Evolutionary conservation across 371 early-diverging fungal species (phyloP).

Genomic region (Mucor plumbeus): DNA sequence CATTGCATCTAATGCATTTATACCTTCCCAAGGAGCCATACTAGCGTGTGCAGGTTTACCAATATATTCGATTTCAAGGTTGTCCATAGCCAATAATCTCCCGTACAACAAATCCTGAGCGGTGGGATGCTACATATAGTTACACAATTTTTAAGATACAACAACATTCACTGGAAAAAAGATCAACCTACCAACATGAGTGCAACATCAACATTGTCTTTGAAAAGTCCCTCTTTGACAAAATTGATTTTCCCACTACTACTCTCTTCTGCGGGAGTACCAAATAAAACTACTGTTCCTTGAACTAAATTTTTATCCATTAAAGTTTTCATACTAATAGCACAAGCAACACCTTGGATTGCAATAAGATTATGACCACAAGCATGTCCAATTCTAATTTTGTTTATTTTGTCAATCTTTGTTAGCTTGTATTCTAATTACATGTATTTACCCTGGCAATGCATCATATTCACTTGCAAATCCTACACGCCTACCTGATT

Average conservation of each 20-base stretch:
- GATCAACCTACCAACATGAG: constrained; percentile 63
- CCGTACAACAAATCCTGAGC: constrained; percentile 3
- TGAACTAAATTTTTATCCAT: constrained; percentile 55
- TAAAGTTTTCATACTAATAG: constrained; percentile 61
- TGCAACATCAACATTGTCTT: constrained; percentile 62
- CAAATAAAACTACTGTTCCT: constrained; percentile 73
- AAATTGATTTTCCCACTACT: constrained; percentile 75
- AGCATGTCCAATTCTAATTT: constrained; percentile 59
- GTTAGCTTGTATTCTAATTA: not conserved
- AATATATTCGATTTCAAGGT: constrained; percentile 58
- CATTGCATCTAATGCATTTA: constrained; percentile 78
- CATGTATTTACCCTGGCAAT: constrained; percentile 51
- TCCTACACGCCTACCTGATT: constrained; percentile 48
- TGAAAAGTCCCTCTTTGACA: constrained; percentile 64
- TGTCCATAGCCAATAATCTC: constrained; percentile 47
- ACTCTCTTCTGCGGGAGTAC: constrained; percentile 83
- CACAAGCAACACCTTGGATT: constrained; percentile 71
- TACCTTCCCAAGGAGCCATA: constrained; percentile 63
- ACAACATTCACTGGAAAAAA: not conserved
- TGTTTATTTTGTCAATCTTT: not conserved
- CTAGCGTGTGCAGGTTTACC: constrained; percentile 70
- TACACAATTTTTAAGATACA: not conserved
- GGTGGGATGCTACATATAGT: constrained; percentile 1
- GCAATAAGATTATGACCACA: constrained; percentile 77
- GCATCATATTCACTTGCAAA: constrained; percentile 75